Percentiles rank a stretch among this genome's conserved stretches.
phyloP scores from a whole-genome alignment of 768 basidiomycete genomes.

The Austroboletus festivus region DNA sequence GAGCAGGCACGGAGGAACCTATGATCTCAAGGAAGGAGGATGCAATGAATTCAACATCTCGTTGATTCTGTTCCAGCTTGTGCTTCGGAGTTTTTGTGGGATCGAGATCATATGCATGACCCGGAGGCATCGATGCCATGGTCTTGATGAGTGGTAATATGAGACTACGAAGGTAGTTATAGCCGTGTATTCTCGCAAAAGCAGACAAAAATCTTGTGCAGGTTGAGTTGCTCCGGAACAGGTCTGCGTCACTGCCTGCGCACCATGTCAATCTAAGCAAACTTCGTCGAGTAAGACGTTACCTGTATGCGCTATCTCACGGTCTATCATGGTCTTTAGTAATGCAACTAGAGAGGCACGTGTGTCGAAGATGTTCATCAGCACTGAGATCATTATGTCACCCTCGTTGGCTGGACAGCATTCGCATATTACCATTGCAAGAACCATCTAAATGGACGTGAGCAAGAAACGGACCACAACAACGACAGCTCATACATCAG shows the following conservation, averaged over 20 bases:
- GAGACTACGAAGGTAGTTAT: slow-evolving; percentile 81
- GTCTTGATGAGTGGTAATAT: slow-evolving; percentile 74
- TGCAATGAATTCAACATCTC: slow-evolving; percentile 70
- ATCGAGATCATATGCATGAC: slow-evolving; percentile 77
- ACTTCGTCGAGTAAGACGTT: slow-evolving; percentile 8
- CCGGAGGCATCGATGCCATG: slow-evolving; percentile 69
- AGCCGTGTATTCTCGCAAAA: slow-evolving; percentile 88
- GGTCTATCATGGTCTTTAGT: slow-evolving; percentile 80
- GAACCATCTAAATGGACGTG: slow-evolving; percentile 50
- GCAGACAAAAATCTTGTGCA: slow-evolving; percentile 84
- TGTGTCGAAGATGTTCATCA: slow-evolving; percentile 85
- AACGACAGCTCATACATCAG: slow-evolving; percentile 50
- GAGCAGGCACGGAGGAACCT: slow-evolving; percentile 58
- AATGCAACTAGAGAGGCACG: slow-evolving; percentile 67
- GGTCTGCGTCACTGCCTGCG: slow-evolving; percentile 72
- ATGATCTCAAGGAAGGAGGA: slow-evolving; percentile 74
- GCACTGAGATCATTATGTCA: slow-evolving; percentile 79
- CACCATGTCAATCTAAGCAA: slow-evolving; percentile 2
- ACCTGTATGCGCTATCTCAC: slow-evolving; percentile 81
- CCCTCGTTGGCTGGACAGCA: slow-evolving; percentile 76
- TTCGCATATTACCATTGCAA: slow-evolving; percentile 86
- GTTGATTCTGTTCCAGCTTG: slow-evolving; percentile 63
- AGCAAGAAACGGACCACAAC: slow-evolving; percentile 2
- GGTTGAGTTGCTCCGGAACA: slow-evolving; percentile 87
- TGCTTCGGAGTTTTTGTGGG: slow-evolving; percentile 57